Percentiles rank a stretch among this genome's conserved stretches.
Conservation (phyloP, 2,329 filamentous ascomycete genomes). For the Tolypocladium tropicale region DNA sequence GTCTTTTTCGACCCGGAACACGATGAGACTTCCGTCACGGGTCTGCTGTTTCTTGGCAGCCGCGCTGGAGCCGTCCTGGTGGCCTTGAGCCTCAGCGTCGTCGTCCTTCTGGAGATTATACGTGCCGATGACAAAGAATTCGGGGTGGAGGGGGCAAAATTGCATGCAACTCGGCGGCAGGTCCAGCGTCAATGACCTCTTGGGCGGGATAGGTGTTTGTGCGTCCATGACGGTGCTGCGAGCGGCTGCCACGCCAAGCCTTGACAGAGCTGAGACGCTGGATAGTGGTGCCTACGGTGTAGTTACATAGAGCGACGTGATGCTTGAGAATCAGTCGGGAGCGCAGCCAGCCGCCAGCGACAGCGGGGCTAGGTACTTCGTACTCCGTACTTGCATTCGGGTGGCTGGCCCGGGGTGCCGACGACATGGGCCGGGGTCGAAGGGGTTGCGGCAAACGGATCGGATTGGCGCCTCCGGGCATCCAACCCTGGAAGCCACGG, state of each 20-base stretch:
- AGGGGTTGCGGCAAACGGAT: no score
- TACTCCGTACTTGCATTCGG: no score
- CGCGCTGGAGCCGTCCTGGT: slow-evolving; percentile 11
- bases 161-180: slow-evolving; percentile 71
- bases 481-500: neutral
- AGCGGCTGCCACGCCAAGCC: neutral
- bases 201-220: slow-evolving; percentile 24
- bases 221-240: slow-evolving; percentile 10
- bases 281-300: no score
- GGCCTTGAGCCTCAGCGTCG: slow-evolving; percentile 3
- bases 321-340: no score
- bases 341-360: neutral
- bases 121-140: slow-evolving; percentile 71
- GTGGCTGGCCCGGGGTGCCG: neutral
- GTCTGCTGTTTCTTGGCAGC: slow-evolving; percentile 37
- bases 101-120: slow-evolving; percentile 59
- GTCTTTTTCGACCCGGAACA: slow-evolving; percentile 46
- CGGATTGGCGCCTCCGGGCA: neutral
- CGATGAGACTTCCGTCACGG: slow-evolving; percentile 63
- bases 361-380: neutral
- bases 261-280: no score
- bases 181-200: slow-evolving; percentile 44
- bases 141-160: slow-evolving; percentile 52
- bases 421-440: neutral
- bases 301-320: no score